Evolutionary conservation across 2,329 filamentous ascomycete genomes (phyloP), one percentile per base, ranked within the genome.

Genomic region (Graphiopsis chlorocephala): DNA sequence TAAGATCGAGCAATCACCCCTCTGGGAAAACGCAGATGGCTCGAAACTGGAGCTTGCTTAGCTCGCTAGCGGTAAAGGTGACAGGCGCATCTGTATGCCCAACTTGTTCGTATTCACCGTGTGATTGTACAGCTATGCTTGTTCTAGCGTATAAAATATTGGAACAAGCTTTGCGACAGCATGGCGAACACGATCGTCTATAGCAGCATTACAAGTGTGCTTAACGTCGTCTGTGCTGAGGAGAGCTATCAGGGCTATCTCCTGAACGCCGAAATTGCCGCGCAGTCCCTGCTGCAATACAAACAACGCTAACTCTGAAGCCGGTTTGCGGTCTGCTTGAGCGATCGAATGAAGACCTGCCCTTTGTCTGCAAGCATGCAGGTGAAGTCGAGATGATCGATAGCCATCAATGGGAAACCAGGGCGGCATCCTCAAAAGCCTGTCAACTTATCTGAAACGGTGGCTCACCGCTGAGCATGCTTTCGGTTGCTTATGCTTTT

Each of bases 391-490:
- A 55, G 33, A 42, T 29, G 4, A n/a, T 62, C 23, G 14, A 47
- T 50, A 14, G 59, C 10, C 45, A 33, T 38, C 12, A 23, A 61
- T 14, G 20, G 47, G 29, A 35, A 48, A 52, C 53, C 29, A 56
- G 53, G 28, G 53, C 31, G 53, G 53, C 29, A 56, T 38, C 53
- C 23, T 35, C 55, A 45, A 58, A 58, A 58, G 55, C 55, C 55
- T 29, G 17, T 29, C 26, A 55, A 29, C 48, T n/a, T 62, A 62
- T 45, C 60, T 62, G 60, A 62, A 62, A 62, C 60, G 31, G 60
- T 62, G 60, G 60, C 60, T 62, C 47, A 33, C 59, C 50, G 59
- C 48, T 55, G 31, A 53, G 48, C 48, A 62, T 62, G 48, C 60
- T 62, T 62, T 52, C 47, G 60, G 60, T 42, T 45, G 60, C 48